Percentiles rank a stretch among this genome's conserved stretches.
Evolutionary conservation across 805 yeast species (phyloP).

Genomic region (Ogataea glucozyma): DNA sequence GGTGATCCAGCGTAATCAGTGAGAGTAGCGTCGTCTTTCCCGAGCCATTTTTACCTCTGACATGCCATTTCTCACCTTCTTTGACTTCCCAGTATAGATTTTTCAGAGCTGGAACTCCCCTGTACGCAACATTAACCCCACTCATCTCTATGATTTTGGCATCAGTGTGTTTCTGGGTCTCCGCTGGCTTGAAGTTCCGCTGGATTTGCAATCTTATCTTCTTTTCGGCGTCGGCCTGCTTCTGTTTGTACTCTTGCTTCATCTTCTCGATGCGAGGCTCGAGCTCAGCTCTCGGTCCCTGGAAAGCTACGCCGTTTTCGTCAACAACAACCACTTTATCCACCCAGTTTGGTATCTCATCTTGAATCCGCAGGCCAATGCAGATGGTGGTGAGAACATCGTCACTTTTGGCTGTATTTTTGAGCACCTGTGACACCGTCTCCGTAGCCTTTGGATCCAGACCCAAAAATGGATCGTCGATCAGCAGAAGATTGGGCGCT

Average conservation of each 20-base stretch:
- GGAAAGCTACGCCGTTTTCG: slow-evolving; percentile 49
- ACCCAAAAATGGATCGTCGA: slow-evolving; percentile 94
- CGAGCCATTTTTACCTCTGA: slow-evolving; percentile 86
- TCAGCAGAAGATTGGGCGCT: slow-evolving; percentile 63
- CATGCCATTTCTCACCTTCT: slow-evolving; percentile 82
- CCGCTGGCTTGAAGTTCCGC: slow-evolving; percentile 11
- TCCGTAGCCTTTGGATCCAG: slow-evolving; percentile 74
- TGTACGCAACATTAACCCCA: slow-evolving; percentile 65
- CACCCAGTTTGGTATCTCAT: slow-evolving; percentile 77
- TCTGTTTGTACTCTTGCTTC: slow-evolving; percentile 24
- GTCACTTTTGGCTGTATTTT: slow-evolving; percentile 19
- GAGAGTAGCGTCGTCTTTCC: slow-evolving; percentile 91
- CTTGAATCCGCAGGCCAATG: slow-evolving; percentile 77
- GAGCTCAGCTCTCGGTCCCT: slow-evolving; percentile 46
- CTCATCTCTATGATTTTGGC: slow-evolving; percentile 49
- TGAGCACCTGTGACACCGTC: slow-evolving; percentile 57
- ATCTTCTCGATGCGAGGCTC: slow-evolving; percentile 23
- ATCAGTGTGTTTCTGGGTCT: neutral
- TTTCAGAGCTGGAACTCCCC: slow-evolving; percentile 57
- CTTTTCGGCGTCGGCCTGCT: slow-evolving; percentile 23
- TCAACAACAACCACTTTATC: slow-evolving; percentile 67
- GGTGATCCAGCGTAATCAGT: slow-evolving; percentile 89
- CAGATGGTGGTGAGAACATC: slow-evolving; percentile 52
- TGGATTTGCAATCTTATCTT: slow-evolving; percentile 16
- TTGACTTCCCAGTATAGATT: slow-evolving; percentile 66